Percentiles rank a stretch among this genome's conserved stretches.
Evolutionary conservation across 495 filamentous ascomycete genomes (phyloP).

Genomic region (Lepidopterella palustris): DNA sequence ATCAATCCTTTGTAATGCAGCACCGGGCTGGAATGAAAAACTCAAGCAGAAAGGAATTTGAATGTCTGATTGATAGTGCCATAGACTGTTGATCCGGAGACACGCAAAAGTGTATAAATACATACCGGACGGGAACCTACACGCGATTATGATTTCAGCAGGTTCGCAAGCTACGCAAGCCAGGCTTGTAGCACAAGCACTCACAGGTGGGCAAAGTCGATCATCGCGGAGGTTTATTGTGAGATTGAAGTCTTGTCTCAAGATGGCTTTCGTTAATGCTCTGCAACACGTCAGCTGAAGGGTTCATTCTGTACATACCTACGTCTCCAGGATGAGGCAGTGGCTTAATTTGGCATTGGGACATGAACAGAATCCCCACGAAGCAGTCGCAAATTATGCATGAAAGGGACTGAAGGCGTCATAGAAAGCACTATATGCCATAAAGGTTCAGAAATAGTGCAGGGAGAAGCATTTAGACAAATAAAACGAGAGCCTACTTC

Average conservation of each 20-base stretch:
- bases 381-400: too few relatives aligned
- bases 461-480: not conserved
- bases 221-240: slow-evolving; percentile 63
- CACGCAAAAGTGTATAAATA: too few relatives aligned
- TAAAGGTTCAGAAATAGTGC: not conserved
- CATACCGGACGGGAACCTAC: slow-evolving; percentile 28
- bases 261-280: slow-evolving; percentile 73
- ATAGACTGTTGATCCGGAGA: too few relatives aligned
- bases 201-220: slow-evolving; percentile 83
- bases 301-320: not conserved
- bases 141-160: not conserved
- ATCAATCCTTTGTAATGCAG: too few relatives aligned
- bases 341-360: too few relatives aligned
- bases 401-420: too few relatives aligned
- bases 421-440: not conserved
- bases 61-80: too few relatives aligned
- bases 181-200: slow-evolving; percentile 21
- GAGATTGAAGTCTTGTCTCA: slow-evolving; percentile 69
- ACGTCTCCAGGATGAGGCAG: not conserved
- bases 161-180: not conserved
- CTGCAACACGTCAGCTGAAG: slow-evolving; percentile 30
- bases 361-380: too few relatives aligned
- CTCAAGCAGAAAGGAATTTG: too few relatives aligned
- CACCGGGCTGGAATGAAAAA: too few relatives aligned
- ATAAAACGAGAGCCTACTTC: slow-evolving; percentile 41